Evolutionary conservation across 2,329 filamentous ascomycete genomes (phyloP).

Genomic region (Fusarium subglutinans): DNA sequence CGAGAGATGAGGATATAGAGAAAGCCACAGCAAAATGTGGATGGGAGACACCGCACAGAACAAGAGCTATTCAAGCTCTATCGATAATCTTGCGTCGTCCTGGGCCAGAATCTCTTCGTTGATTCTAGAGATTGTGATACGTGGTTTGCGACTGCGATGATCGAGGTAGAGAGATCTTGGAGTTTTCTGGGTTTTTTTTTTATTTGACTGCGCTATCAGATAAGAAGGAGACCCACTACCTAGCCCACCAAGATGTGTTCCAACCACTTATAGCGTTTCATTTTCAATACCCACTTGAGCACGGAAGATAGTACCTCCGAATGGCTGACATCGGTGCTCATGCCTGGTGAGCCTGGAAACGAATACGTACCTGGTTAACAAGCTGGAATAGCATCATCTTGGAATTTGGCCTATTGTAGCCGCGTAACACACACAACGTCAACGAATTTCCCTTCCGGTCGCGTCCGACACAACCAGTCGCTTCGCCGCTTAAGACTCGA

Average conservation of each 20-base stretch:
- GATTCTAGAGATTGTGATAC: not conserved
- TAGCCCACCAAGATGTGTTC: not conserved
- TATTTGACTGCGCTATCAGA: not conserved
- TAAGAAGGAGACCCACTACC: not conserved
- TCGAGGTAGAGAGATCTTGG: not conserved
- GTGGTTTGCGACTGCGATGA: not conserved
- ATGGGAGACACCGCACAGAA: not conserved
- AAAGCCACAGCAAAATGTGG: not conserved
- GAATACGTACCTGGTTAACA: slow-evolving; percentile 37
- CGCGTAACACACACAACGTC: slow-evolving; percentile 32
- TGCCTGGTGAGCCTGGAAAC: not conserved
- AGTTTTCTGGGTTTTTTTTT: not conserved
- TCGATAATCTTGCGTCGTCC: not conserved
- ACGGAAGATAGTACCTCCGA: slow-evolving; percentile 26
- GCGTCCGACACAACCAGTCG: not conserved
- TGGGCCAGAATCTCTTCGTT: not conserved
- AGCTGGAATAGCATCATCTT: slow-evolving; percentile 39
- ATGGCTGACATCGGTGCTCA: not conserved
- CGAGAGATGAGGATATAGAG: not conserved
- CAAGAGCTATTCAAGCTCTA: not conserved
- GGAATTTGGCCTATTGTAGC: slow-evolving; percentile 28
- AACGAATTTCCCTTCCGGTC: slow-evolving; percentile 6
- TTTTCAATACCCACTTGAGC: not conserved
- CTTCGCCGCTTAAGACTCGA: not conserved
- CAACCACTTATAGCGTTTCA: slow-evolving; percentile 29